Evolutionary conservation across 371 early-diverging fungal genomes (phyloP).

Genomic region (Mortierella polycephala): DNA sequence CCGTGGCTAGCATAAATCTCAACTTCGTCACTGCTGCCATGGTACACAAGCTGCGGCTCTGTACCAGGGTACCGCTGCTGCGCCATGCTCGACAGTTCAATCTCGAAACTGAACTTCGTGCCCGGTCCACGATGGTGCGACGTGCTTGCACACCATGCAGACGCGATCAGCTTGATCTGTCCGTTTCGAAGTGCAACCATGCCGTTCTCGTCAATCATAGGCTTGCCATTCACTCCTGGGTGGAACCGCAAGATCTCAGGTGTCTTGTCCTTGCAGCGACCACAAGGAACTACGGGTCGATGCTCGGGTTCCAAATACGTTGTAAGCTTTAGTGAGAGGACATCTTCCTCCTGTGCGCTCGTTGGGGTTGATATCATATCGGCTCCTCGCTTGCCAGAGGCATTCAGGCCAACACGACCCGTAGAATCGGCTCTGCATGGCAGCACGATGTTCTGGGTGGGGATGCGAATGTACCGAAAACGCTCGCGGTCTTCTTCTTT

Average conservation of each 20-base stretch:
- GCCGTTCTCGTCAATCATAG: conserved; percentile 44
- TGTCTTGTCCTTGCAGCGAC: conserved; percentile 41
- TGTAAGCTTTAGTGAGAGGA: conserved; percentile 28
- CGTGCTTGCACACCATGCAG: conserved; percentile 39
- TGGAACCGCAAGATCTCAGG: conserved; percentile 39
- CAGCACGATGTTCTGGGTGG: conserved; percentile 32
- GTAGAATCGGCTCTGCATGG: conserved; percentile 29
- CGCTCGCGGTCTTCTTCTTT: conserved; percentile 26
- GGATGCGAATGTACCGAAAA: conserved; percentile 31
- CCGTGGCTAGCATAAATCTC: conserved; percentile 39
- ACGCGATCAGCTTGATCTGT: conserved; percentile 36
- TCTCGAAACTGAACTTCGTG: conserved; percentile 37
- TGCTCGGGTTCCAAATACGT: conserved; percentile 38
- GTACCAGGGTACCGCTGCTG: not conserved
- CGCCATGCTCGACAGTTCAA: conserved; percentile 29
- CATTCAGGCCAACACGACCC: conserved; percentile 20
- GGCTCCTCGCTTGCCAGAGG: conserved; percentile 33
- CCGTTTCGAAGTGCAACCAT: conserved; percentile 41
- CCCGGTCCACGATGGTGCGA: conserved; percentile 41
- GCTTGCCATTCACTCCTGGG: conserved; percentile 40
- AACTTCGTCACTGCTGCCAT: conserved; percentile 32
- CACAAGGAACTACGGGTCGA: conserved; percentile 32
- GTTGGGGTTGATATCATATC: conserved; percentile 26
- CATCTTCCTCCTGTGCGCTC: conserved; percentile 40
- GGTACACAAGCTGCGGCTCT: conserved; percentile 20